Percentiles rank a stretch among this genome's conserved stretches.
Conservation (phyloP, 2,329 filamentous ascomycete species). For the Venturia aucupariae region DNA sequence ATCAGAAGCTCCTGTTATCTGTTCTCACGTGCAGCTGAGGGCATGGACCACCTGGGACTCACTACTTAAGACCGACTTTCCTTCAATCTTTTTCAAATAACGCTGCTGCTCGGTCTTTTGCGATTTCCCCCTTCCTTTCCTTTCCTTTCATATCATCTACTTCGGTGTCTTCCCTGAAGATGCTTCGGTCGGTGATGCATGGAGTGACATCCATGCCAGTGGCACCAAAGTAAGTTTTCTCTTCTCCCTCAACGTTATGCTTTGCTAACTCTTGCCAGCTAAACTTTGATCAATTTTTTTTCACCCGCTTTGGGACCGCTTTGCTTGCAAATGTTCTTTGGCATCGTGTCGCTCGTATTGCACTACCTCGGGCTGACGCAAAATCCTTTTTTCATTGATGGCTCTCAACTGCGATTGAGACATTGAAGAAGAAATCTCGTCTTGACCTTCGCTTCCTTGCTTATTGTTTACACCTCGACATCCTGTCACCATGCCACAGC, state of each 20-base stretch:
- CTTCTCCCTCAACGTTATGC: not conserved
- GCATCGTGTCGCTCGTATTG: slow-evolving; percentile 67
- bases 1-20: not conserved
- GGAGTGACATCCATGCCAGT: not conserved
- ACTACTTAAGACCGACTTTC: not conserved
- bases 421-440: too few relatives aligned
- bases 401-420: too few relatives aligned
- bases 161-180: too few relatives aligned
- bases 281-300: not conserved
- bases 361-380: slow-evolving; percentile 66
- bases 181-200: not conserved
- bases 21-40: not conserved
- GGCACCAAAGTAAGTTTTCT: not conserved
- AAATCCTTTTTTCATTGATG: slow-evolving; percentile 29
- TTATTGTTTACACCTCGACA: too few relatives aligned
- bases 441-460: too few relatives aligned
- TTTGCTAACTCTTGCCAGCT: not conserved
- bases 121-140: not conserved
- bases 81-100: too few relatives aligned
- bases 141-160: not conserved
- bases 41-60: not conserved
- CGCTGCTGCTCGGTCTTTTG: too few relatives aligned
- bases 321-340: slow-evolving; percentile 11
- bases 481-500: too few relatives aligned
- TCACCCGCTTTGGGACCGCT: not conserved